Evolutionary conservation across 2,329 filamentous ascomycete species (phyloP), one percentile per base, ranked within the genome.

Genomic region (Colletotrichum acutatum): DNA sequence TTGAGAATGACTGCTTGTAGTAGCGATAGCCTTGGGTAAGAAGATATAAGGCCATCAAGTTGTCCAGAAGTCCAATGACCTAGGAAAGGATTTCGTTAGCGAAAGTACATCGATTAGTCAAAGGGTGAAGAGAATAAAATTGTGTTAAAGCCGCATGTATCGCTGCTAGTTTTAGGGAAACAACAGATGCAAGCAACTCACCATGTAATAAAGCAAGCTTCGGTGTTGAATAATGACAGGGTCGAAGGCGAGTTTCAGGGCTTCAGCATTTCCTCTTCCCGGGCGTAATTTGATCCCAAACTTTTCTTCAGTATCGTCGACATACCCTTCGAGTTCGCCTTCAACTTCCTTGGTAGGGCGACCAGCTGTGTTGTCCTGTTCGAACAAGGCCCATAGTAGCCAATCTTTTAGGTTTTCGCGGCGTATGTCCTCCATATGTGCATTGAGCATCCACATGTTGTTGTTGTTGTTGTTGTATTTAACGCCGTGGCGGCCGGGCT

Each of bases 331-430:
- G 58, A 92, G 77, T 79, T 90, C 87, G 28, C 87, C 86, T 12
- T 89, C 83, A 60, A 71, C 88, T 80, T 53, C 84, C 82, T 11
- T 82, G 77, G 59, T 82, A 81, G 60, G 80, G 78, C 2, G 85
- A 82, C 34, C 60, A 5, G 26, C 22, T n/a, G 19, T 5, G 82
- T 84, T 11, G 83, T 82, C 74, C 87, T 88, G 60, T 32, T 69
- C 70, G 11, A 89, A 84, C 65, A 92, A 88, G 0, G 87, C 89
- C 90, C 90, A 92, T n/a, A 85, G 80, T 24, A 90, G 83, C 77
- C 90, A 91, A 67, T 90, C 88, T 78, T 88, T 89, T 63, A 92
- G 76, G 77, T 92, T 91, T 37, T 91, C 89, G 16, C 85, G 82
- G 67, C 86, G 85, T 58, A 92, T 88, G 32, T 90, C 88, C 32